A percentile compares a stretch with the other conserved stretches of the same genome.
phyloP scores from a whole-genome alignment of 805 yeast genomes.

The Yamadazyma insecticola region DNA sequence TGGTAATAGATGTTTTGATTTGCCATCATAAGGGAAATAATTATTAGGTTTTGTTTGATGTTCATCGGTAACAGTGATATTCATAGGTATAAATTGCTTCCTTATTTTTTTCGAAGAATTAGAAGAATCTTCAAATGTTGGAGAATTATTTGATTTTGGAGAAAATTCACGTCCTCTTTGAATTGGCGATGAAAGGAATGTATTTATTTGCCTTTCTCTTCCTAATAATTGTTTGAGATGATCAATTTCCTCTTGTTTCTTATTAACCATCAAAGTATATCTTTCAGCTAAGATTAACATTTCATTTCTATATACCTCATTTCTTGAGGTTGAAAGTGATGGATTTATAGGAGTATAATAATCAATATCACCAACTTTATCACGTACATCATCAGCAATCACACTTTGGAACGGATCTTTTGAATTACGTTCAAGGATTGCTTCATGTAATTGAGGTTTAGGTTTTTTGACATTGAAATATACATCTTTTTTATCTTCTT shows the following conservation, averaged over 20 bases:
- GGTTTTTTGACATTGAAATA: no score
- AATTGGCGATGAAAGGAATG: conserved; percentile 8
- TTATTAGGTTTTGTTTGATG: conserved; percentile 9
- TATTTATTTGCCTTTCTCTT: conserved; percentile 19
- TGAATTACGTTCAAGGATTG: no score
- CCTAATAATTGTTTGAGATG: conserved; percentile 17
- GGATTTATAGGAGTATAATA: conserved; percentile 1
- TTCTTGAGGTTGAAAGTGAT: conserved; percentile 1
- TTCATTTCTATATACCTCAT: conserved; percentile 17
- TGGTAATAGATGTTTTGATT: conserved; percentile 8
- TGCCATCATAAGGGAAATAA: conserved; percentile 6
- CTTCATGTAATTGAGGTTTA: no score
- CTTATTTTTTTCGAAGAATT: conserved; percentile 7
- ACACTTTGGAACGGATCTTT: no score
- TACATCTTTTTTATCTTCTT: no score
- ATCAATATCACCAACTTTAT: no score
- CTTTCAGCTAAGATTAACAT: conserved; percentile 19
- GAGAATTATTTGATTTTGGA: conserved; percentile 3
- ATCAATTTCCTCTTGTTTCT: conserved; percentile 22
- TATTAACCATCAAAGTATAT: conserved; percentile 16
- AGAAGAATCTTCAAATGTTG: conserved; percentile 3
- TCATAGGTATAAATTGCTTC: conserved; percentile 15
- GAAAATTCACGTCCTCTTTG: conserved; percentile 1
- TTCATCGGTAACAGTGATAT: conserved; percentile 12
- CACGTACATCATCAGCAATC: no score